These are phyloP conservation scores for Kernera saxatilis DNA, from an alignment of 345 rosid genomes.

Conservation along the genomic window DNA sequence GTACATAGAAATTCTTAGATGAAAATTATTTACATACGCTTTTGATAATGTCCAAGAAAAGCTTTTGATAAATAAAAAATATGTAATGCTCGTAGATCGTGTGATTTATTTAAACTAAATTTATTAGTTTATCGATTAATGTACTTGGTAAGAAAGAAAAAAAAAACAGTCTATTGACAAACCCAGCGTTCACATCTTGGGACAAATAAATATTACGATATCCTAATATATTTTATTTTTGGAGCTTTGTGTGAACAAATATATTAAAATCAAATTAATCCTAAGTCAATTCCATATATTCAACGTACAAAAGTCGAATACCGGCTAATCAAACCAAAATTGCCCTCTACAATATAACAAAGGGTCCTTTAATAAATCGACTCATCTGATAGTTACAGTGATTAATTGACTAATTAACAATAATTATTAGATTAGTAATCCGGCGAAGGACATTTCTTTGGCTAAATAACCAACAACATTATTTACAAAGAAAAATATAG, in stretches of 20 bases:
- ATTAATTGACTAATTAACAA: not conserved
- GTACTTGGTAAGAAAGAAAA: too few species aligned
- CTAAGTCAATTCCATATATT: not conserved
- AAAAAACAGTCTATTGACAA: slow-evolving; percentile 1
- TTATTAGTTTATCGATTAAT: not conserved
- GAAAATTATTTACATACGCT: too few species aligned
- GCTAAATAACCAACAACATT: not conserved
- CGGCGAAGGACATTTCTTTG: not conserved
- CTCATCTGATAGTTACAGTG: not conserved
- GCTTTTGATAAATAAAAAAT: not conserved
- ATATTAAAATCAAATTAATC: not conserved
- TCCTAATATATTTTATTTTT: not conserved
- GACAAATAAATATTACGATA: not conserved
- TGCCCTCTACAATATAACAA: not conserved
- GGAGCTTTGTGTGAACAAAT: not conserved
- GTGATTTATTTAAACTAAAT: not conserved
- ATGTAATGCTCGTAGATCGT: not conserved
- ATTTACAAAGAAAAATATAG: not conserved
- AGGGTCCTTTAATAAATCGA: not conserved
- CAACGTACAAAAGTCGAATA: not conserved
- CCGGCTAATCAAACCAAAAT: not conserved
- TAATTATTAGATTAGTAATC: not conserved
- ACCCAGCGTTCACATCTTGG: slow-evolving; percentile 1
- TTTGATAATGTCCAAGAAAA: too few species aligned
- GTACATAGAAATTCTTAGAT: too few species aligned